Evolutionary conservation across 306 rosid species (phyloP).

Genomic region (Dryas octopetala): DNA sequence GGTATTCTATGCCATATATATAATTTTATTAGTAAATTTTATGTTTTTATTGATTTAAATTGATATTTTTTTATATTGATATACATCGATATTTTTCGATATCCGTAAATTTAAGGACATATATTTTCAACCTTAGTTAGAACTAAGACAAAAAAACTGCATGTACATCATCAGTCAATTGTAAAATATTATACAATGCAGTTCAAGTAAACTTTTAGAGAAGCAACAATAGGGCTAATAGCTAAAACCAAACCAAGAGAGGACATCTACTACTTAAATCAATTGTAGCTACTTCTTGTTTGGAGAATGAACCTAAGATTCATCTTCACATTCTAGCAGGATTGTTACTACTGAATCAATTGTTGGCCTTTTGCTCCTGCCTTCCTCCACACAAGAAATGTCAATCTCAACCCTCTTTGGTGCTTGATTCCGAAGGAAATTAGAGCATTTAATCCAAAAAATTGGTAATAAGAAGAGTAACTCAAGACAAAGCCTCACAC

Average conservation of each 20-base stretch:
- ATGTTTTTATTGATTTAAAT: too few species aligned
- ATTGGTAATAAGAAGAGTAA: too few species aligned
- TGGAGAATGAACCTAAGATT: background rate
- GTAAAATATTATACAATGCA: background rate
- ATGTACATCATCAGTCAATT: background rate
- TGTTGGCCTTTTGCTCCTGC: slow-evolving; percentile 9
- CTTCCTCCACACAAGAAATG: slow-evolving; percentile 15
- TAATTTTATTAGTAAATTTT: too few species aligned
- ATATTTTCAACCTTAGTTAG: too few species aligned
- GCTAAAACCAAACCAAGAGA: background rate
- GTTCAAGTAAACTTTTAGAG: too few species aligned
- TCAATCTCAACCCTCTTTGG: slow-evolving; percentile 15
- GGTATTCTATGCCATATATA: too few species aligned
- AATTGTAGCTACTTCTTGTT: background rate
- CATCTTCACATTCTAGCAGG: slow-evolving; percentile 14
- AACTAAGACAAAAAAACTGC: background rate
- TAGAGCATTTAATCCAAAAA: too few species aligned
- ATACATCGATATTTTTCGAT: too few species aligned
- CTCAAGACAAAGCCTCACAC: too few species aligned
- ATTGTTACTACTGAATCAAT: background rate
- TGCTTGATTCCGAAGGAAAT: background rate
- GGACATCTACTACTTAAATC: background rate
- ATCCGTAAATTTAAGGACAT: too few species aligned
- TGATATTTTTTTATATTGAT: too few species aligned
- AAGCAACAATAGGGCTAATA: background rate